Evolutionary conservation across 1,284 basidiomycete species (phyloP), one percentile per base, ranked within the genome.

Genomic region (Sanghuangporus baumii): DNA sequence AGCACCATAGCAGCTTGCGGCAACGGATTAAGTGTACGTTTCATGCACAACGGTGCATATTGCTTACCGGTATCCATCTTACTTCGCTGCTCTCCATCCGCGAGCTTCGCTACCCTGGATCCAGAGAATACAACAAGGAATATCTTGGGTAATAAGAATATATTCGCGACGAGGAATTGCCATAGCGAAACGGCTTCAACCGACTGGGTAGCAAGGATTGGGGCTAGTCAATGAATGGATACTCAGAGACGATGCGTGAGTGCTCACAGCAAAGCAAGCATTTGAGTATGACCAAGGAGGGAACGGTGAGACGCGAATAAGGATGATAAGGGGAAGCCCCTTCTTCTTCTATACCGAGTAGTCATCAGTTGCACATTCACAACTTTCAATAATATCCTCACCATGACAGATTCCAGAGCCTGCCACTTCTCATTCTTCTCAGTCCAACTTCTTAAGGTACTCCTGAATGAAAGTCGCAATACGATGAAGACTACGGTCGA

Each of bases 251-350:
- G 26, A 3, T 31, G 26, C 0, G 3, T 31, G n/a, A 23, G 26
- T 3, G 76, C 86, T 75, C 66, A 89, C 89, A 43, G 90, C 86
- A 69, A 93, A 91, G 12, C 93, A 76, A 0, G 86, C 78, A 67
- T 92, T 93, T 14, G 88, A 84, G 70, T 92, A 93, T 0, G 87
- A 86, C 89, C 89, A 88, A 18, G 91, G 90, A 59, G 91, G 90
- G 70, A 94, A 84, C 2, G 92, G 88, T 6, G 88, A 92, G 20
- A 91, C 73, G n/a, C 91, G 84, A 67, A 93, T 87, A 52, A 94
- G 79, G 67, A 91, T 81, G 52, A 94, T 90, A 23, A 94, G 75
- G 16, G 87, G 87, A 12, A 93, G 75, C 6, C 91, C 88, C 70
- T 86, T 88, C 11, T 84, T 81, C 67, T 75, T 78, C 88, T 90